Conservation (phyloP, 176 grass and related monocot genomes). For the Guadua angustifolia region DNA sequence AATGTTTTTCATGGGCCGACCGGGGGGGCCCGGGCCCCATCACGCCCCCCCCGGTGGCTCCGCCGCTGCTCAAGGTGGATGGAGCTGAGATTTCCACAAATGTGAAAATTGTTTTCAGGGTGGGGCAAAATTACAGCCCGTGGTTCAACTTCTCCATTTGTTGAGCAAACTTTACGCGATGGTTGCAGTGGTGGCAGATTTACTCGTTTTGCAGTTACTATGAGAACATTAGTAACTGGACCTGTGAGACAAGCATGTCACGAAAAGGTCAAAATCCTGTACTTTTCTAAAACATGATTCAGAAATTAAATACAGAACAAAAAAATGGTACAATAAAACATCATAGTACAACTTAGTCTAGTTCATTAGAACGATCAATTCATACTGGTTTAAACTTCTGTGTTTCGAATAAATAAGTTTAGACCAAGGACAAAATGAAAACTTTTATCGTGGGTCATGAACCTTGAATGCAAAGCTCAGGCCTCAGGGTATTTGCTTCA, state of each 20-base stretch:
- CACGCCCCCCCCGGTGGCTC: too few species aligned
- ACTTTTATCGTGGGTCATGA: background rate
- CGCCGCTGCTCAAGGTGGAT: too few species aligned
- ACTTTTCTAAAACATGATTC: background rate
- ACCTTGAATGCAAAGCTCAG: background rate
- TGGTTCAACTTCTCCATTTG: slow-evolving; percentile 50
- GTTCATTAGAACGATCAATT: background rate
- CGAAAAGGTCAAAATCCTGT: background rate
- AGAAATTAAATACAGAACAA: slow-evolving; percentile 29
- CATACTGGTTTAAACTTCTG: background rate
- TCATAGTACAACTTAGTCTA: background rate
- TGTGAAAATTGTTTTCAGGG: slow-evolving; percentile 40
- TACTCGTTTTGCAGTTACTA: slow-evolving; percentile 49
- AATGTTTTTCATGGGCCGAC: too few species aligned
- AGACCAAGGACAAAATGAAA: background rate
- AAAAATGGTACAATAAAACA: background rate
- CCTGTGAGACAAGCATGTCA: slow-evolving; percentile 43
- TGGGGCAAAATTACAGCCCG: slow-evolving; percentile 40
- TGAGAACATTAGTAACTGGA: slow-evolving; percentile 69
- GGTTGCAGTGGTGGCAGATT: slow-evolving; percentile 47
- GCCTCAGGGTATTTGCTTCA: background rate
- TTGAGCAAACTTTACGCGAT: slow-evolving; percentile 58
- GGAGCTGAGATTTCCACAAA: slow-evolving; percentile 47
- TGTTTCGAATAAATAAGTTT: background rate
- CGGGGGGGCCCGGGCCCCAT: too few species aligned